Base-by-base conservation (phyloP, 441 rosid species). In the Gossypium schwendimanii region DNA sequence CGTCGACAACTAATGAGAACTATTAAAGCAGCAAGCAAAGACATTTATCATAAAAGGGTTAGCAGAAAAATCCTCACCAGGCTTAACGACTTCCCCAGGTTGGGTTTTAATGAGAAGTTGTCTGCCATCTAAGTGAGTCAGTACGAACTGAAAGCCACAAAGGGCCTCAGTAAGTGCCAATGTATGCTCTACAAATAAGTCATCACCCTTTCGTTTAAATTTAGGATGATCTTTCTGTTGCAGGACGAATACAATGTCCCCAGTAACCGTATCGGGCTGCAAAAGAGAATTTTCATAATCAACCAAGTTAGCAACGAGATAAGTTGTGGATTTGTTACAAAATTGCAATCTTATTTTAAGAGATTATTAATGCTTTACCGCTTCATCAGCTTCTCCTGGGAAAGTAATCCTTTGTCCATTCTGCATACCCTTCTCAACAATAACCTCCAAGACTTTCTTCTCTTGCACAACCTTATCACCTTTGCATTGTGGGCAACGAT, bases 391-490 rank as follows among this genome's bases (percentile, higher is more conserved):
- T 87, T 94, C 97, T 62, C 99, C 98, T 1, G 92, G 89, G 84
- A 94, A 92, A 26, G 93, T 92, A 62, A 94, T 87, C 80, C 77
- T 94, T 86, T 94, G 97, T 11, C 88, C 87, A 66, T 94, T 87
- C 76, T 87, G 97, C 99, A 94, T 94, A 66, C 99, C 99, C 87
- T 94, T 94, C 81, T 94, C 99, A 47, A 94, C 99, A 63, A 76
- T 33, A 17, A 92, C 99, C 81, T 94, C 97, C 80, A 94, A 76
- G 6, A 94, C 99, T 73, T 94, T 92, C 81, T 94, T 94, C 82
- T 92, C 96, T 10, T 87, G 95, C 12, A 79, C 87, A 52, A 91
- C 98, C 86, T 94, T 94, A 61, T 92, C 97, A 69, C 99, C 97
- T 80, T 91, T 94, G 88, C 98, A 94, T 47, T 85, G 96, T 1